Conservation (phyloP, 2,329 filamentous ascomycete genomes). For the Sclerotinia spermophila region DNA sequence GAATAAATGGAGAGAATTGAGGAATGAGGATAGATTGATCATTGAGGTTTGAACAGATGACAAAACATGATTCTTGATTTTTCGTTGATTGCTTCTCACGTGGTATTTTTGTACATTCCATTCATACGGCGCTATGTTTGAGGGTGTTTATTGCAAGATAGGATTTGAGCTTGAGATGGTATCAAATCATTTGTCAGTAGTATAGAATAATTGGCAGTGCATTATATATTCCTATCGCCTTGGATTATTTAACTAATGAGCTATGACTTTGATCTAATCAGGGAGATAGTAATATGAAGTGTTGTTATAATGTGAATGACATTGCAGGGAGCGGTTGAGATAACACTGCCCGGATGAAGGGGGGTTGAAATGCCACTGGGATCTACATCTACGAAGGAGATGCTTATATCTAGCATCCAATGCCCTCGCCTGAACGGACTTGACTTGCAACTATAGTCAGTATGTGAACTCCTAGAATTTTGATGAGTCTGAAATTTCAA, state of each 20-base stretch:
- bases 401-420: background rate
- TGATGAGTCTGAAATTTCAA: background rate
- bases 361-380: too few relatives aligned
- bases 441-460: background rate
- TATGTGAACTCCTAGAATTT: background rate
- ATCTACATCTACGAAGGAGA: background rate
- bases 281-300: too few relatives aligned
- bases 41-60: background rate
- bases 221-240: background rate
- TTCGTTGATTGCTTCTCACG: background rate
- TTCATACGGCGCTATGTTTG: background rate
- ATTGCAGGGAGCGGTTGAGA: too few relatives aligned
- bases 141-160: background rate
- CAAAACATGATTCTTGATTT: background rate
- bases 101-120: background rate
- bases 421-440: background rate
- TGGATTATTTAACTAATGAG: background rate
- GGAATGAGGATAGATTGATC: slow-evolving; percentile 33
- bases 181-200: background rate
- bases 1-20: slow-evolving; percentile 39
- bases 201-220: too few relatives aligned
- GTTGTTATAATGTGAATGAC: too few relatives aligned
- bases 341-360: too few relatives aligned
- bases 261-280: background rate
- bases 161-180: background rate